Evolutionary conservation across 441 rosid genomes (phyloP).

Genomic region (Populus trichocarpa): DNA sequence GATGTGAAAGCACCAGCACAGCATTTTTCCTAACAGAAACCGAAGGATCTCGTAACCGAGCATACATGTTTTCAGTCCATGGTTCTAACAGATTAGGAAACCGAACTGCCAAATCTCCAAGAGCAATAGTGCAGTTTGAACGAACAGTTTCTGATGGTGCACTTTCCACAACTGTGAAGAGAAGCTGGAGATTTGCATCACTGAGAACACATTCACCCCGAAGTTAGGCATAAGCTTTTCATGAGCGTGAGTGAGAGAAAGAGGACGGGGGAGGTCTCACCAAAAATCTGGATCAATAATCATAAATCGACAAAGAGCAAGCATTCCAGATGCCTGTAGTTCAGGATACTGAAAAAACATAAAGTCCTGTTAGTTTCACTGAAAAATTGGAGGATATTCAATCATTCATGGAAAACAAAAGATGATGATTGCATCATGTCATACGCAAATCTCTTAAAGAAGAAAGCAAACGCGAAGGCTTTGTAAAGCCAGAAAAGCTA

Average conservation of each 20-base stretch:
- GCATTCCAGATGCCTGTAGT: conserved; percentile 96
- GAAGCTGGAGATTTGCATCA: conserved; percentile 94
- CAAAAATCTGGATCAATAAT: conserved; percentile 88
- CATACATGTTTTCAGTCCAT: conserved; percentile 98
- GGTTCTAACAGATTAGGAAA: conserved; percentile 96
- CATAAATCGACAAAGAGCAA: conserved; percentile 93
- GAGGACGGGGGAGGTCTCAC: conserved; percentile 37
- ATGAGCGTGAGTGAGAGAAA: neutral
- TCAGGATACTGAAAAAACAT: conserved; percentile 66
- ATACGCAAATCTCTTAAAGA: neutral
- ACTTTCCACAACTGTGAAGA: conserved; percentile 94
- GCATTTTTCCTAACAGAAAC: conserved; percentile 95
- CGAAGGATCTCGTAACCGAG: conserved; percentile 73
- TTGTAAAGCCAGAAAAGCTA: neutral
- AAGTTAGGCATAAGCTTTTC: conserved; percentile 24
- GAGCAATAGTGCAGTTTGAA: conserved; percentile 93
- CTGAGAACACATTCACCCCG: conserved; percentile 45
- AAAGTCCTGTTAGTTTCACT: conserved; percentile 8
- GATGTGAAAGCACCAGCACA: conserved; percentile 97
- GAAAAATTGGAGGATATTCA: neutral
- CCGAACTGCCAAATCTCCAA: conserved; percentile 97
- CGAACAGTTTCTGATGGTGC: conserved; percentile 93
- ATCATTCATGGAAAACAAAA: neutral
- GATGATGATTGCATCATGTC: neutral
- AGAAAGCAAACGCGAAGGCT: neutral